phyloP scores from a whole-genome alignment of 306 rosid species.

The Canavalia ensiformis region DNA sequence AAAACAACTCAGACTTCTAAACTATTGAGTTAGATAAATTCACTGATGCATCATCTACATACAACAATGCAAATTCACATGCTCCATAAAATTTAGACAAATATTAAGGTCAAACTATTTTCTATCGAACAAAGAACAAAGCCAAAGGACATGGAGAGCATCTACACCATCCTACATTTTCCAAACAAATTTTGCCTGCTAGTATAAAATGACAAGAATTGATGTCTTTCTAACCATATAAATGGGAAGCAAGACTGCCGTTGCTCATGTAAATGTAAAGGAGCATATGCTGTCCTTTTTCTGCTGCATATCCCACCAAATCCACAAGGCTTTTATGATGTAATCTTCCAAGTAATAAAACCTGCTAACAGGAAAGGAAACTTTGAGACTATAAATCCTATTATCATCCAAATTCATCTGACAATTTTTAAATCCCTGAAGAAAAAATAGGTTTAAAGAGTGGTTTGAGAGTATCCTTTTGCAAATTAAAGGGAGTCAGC shows the following conservation, averaged over 20 bases:
- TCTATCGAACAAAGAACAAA: constrained; percentile 32
- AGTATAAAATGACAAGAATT: constrained; percentile 29
- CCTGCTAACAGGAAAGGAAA: constrained; percentile 57
- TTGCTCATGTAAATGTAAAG: constrained; percentile 84
- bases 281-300: constrained; percentile 86
- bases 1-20: constrained; percentile 4
- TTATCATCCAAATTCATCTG: constrained; percentile 7
- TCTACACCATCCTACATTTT: not conserved
- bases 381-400: constrained; percentile 10
- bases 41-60: constrained; percentile 2
- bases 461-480: constrained; percentile 8
- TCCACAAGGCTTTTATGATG: constrained; percentile 89
- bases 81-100: constrained; percentile 5
- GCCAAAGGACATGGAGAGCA: not conserved
- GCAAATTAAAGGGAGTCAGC: constrained; percentile 31
- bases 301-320: constrained; percentile 91
- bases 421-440: constrained; percentile 22
- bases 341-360: constrained; percentile 85
- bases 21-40: constrained; percentile 3
- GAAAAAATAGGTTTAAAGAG: constrained; percentile 14
- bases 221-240: constrained; percentile 72
- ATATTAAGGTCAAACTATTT: constrained; percentile 23
- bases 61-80: constrained; percentile 27
- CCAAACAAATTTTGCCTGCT: not conserved
- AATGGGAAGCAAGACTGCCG: constrained; percentile 92